These are phyloP conservation scores for Globisporangium cederbergense DNA, from an alignment of 352 stramenopile genomes.

Conservation along the genomic window DNA sequence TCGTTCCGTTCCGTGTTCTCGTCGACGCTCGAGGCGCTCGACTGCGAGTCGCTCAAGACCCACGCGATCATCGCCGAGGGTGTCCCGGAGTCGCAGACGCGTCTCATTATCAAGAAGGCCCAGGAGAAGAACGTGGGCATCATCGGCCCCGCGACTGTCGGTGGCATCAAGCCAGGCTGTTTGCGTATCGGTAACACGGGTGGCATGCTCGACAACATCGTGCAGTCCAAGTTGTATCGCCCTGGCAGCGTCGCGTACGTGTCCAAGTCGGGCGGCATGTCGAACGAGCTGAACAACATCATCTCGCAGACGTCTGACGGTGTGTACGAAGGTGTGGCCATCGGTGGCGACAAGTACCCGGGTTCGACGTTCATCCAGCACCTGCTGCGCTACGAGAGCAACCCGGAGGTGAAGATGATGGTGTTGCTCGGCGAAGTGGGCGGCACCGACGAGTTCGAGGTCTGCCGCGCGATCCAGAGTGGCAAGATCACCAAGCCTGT, in stretches of 20 bases:
- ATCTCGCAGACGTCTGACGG: constrained; percentile 95
- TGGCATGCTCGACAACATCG: constrained; percentile 98
- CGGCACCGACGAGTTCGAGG: constrained; percentile 95
- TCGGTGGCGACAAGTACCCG: constrained; percentile 95
- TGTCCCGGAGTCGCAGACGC: constrained; percentile 94
- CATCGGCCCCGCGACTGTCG: constrained; percentile 95
- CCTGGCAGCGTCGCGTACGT: constrained; percentile 96
- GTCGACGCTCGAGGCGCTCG: constrained; percentile 94
- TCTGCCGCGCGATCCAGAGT: constrained; percentile 91
- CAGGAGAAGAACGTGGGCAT: constrained; percentile 90
- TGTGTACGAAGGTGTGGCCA: constrained; percentile 94
- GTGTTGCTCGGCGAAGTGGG: constrained; percentile 95
- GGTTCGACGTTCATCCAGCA: constrained; percentile 97
- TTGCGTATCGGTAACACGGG: constrained; percentile 97
- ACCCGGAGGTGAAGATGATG: constrained; percentile 95
- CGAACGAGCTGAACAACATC: constrained; percentile 98
- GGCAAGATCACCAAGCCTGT: constrained; percentile 95
- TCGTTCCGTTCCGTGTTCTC: constrained; percentile 96
- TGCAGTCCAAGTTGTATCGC: constrained; percentile 96
- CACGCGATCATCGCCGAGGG: constrained; percentile 97
- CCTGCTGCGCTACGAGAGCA: constrained; percentile 94
- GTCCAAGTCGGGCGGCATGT: constrained; percentile 96
- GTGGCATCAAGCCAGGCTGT: constrained; percentile 96
- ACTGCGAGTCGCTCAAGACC: constrained; percentile 92
- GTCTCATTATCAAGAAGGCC: constrained; percentile 93